These are phyloP conservation scores for Thielaviopsis punctulata DNA, from an alignment of 2,329 filamentous ascomycete genomes.

Conservation along the genomic window DNA sequence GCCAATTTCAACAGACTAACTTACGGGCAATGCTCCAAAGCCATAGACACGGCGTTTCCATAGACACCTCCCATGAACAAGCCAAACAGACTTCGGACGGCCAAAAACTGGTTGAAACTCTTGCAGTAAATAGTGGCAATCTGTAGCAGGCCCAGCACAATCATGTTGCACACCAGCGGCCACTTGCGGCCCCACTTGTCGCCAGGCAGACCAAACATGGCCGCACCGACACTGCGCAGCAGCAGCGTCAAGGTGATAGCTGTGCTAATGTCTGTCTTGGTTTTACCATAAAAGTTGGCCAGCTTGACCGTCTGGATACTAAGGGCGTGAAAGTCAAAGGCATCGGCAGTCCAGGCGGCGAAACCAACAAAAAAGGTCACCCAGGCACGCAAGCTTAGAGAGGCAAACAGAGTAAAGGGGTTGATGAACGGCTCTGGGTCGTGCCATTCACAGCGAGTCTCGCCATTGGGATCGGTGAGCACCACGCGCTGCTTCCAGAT, in stretches of 20 bases:
- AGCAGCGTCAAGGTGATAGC: slow-evolving; percentile 62
- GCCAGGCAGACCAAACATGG: slow-evolving; percentile 57
- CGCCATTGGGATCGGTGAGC: slow-evolving; percentile 45
- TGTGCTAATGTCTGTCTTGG: slow-evolving; percentile 51
- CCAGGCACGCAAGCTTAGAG: slow-evolving; percentile 51
- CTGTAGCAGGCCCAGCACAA: slow-evolving; percentile 48
- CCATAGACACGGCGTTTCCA: slow-evolving; percentile 64
- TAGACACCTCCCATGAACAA: slow-evolving; percentile 70
- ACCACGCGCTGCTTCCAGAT: slow-evolving; percentile 59
- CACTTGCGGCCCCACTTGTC: slow-evolving; percentile 71
- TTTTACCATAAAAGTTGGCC: slow-evolving; percentile 29
- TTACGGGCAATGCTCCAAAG: slow-evolving; percentile 60
- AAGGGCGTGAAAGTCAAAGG: slow-evolving; percentile 69
- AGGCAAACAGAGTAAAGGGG: slow-evolving; percentile 49
- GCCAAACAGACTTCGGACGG: slow-evolving; percentile 58
- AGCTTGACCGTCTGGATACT: slow-evolving; percentile 64
- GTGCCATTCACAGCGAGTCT: slow-evolving; percentile 51
- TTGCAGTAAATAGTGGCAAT: slow-evolving; percentile 61
- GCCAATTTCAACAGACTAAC: slow-evolving; percentile 17
- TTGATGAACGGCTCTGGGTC: slow-evolving; percentile 48
- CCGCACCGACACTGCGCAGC: slow-evolving; percentile 57
- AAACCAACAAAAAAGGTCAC: slow-evolving; percentile 61
- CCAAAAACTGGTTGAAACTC: slow-evolving; percentile 56
- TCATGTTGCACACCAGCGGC: slow-evolving; percentile 69
- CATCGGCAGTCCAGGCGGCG: slow-evolving; percentile 62